These are phyloP conservation scores for Wickerhamiella azyma DNA, from an alignment of 805 yeast genomes.

Conservation along the genomic window DNA sequence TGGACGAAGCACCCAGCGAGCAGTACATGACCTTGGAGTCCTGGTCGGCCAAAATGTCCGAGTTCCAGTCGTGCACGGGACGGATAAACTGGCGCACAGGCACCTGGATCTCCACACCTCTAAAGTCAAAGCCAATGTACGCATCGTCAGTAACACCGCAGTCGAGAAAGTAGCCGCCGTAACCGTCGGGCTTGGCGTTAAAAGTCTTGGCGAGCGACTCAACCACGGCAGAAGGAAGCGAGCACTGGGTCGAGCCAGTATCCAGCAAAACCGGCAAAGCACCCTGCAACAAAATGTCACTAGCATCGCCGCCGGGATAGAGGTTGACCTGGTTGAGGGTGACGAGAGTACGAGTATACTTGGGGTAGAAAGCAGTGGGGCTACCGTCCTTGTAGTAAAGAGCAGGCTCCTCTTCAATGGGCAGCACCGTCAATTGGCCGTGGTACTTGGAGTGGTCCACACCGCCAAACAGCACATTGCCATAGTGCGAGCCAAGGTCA, in stretches of 20 bases:
- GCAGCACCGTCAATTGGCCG: slow-evolving; percentile 23
- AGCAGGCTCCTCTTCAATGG: slow-evolving; percentile 6
- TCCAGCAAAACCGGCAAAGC: slow-evolving; percentile 29
- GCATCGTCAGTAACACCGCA: slow-evolving; percentile 14
- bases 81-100: slow-evolving; percentile 8
- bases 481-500: slow-evolving; percentile 22
- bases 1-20: slow-evolving; percentile 12
- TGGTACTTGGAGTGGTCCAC: slow-evolving; percentile 31
- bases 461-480: slow-evolving; percentile 34
- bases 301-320: background rate
- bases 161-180: slow-evolving; percentile 17
- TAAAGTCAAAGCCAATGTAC: slow-evolving; percentile 10
- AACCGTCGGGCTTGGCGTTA: slow-evolving; percentile 20
- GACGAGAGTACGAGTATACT: slow-evolving; percentile 5
- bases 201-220: slow-evolving; percentile 20
- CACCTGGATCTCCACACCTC: slow-evolving; percentile 12
- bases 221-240: slow-evolving; percentile 27
- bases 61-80: slow-evolving; percentile 11
- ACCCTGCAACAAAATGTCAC: slow-evolving; percentile 3
- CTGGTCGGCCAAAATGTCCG: slow-evolving; percentile 4
- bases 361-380: slow-evolving; percentile 4
- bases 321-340: slow-evolving; percentile 6
- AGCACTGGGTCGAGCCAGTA: slow-evolving; percentile 33
- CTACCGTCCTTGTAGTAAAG: slow-evolving; percentile 4
- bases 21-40: slow-evolving; percentile 27